phyloP scores from a whole-genome alignment of 2,329 filamentous ascomycete species.

The Pestalotiopsis sp. region DNA sequence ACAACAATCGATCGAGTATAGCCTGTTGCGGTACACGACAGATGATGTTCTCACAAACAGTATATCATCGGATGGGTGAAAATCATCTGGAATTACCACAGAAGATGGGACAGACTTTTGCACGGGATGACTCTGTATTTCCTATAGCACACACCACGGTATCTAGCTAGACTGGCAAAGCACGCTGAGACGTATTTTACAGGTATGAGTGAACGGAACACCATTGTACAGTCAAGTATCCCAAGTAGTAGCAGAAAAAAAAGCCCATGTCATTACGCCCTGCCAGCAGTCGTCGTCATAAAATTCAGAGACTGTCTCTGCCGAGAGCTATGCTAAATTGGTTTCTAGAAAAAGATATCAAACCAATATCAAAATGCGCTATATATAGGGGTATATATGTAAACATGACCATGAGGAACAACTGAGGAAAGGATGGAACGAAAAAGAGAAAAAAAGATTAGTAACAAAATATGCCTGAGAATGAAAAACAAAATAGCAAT shows the following conservation, averaged over 20 bases:
- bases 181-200: too few species aligned
- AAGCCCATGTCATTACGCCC: neutral
- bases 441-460: neutral
- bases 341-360: neutral
- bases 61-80: too few species aligned
- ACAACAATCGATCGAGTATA: too few species aligned
- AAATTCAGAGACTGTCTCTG: neutral
- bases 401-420: neutral
- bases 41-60: too few species aligned
- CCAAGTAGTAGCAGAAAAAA: neutral
- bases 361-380: neutral
- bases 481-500: neutral
- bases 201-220: too few species aligned
- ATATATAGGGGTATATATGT: conserved; percentile 10
- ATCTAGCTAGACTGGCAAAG: too few species aligned
- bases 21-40: too few species aligned
- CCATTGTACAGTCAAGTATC: too few species aligned
- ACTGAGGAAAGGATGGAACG: neutral
- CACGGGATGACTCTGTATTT: too few species aligned
- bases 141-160: too few species aligned
- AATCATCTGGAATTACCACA: too few species aligned
- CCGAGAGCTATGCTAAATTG: neutral
- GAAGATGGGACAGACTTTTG: too few species aligned
- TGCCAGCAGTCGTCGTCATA: neutral
- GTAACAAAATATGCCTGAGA: neutral